Conservation (phyloP, 1,284 basidiomycete genomes). For the Inonotus obliquus region DNA sequence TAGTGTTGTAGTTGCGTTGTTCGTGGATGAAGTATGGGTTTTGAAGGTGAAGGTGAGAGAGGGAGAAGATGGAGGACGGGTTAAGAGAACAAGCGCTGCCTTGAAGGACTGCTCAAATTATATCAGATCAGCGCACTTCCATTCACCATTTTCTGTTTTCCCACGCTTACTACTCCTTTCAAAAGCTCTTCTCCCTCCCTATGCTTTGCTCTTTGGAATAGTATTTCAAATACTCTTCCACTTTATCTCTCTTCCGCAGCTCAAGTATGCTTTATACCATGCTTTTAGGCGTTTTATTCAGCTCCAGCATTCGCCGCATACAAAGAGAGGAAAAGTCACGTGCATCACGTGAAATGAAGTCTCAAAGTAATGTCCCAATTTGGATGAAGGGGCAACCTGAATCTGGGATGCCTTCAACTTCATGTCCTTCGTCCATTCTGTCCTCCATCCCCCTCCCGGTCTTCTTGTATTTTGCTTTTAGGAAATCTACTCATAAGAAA, state of each 20-base stretch:
- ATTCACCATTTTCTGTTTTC: neutral
- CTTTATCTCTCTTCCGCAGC: neutral
- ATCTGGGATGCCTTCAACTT: neutral
- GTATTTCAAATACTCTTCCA: neutral
- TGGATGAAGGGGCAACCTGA: neutral
- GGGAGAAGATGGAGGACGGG: conserved; percentile 4
- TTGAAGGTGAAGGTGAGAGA: neutral
- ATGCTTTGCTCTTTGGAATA: neutral
- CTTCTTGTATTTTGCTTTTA: neutral
- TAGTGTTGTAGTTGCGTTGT: neutral
- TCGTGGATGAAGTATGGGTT: neutral
- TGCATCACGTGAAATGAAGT: neutral
- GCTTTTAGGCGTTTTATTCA: no score
- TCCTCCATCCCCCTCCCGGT: neutral
- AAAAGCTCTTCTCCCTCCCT: neutral
- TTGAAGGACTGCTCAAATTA: conserved; percentile 1
- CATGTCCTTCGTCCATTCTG: neutral
- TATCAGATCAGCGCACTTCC: neutral
- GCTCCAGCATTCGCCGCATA: no score
- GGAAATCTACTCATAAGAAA: neutral
- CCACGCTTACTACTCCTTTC: neutral
- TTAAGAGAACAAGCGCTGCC: conserved; percentile 6
- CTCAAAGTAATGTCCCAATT: neutral
- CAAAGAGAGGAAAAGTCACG: neutral
- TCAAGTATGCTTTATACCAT: no score